These are phyloP conservation scores for Pulveroboletus sp. DNA, from an alignment of 768 basidiomycete genomes.

Conservation along the genomic window DNA sequence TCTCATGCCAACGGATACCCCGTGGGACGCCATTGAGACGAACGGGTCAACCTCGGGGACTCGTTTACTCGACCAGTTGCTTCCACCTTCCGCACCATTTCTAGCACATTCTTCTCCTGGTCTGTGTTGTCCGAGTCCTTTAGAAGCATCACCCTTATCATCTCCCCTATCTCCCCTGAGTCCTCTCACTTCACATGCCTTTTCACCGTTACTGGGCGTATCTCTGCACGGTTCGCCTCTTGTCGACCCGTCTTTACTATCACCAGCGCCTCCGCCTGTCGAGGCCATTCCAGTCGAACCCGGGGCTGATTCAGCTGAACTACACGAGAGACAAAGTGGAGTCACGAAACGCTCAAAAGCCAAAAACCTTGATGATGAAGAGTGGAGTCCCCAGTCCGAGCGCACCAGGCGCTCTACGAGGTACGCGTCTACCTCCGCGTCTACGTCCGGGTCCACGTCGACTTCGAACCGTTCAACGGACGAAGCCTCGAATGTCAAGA, in stretches of 20 bases:
- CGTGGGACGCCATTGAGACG: slow-evolving; percentile 2
- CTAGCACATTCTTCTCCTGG: background rate
- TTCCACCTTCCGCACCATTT: background rate
- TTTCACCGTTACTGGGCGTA: slow-evolving; percentile 7
- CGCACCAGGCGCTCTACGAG: no score
- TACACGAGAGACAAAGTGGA: slow-evolving; percentile 15
- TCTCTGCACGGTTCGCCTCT: slow-evolving; percentile 5
- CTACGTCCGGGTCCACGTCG: background rate
- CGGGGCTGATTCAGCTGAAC: background rate
- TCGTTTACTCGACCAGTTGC: slow-evolving; percentile 12
- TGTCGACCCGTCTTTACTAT: background rate
- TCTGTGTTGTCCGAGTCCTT: background rate
- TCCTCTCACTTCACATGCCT: slow-evolving; percentile 3
- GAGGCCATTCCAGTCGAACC: background rate
- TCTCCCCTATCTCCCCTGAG: slow-evolving; percentile 16
- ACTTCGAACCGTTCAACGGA: background rate
- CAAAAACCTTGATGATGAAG: slow-evolving; percentile 20
- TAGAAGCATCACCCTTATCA: no score
- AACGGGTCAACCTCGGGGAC: background rate
- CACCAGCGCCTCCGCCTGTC: background rate
- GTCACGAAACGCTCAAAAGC: slow-evolving; percentile 8
- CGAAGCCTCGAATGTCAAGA: background rate
- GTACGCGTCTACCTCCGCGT: no score
- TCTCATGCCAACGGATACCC: background rate
- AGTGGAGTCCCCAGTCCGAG: slow-evolving; percentile 14